A percentile compares a stretch with the other conserved stretches of the same genome.
Conservation (phyloP, 2,329 filamentous ascomycete species). For the Colletotrichum orchidophilum region DNA sequence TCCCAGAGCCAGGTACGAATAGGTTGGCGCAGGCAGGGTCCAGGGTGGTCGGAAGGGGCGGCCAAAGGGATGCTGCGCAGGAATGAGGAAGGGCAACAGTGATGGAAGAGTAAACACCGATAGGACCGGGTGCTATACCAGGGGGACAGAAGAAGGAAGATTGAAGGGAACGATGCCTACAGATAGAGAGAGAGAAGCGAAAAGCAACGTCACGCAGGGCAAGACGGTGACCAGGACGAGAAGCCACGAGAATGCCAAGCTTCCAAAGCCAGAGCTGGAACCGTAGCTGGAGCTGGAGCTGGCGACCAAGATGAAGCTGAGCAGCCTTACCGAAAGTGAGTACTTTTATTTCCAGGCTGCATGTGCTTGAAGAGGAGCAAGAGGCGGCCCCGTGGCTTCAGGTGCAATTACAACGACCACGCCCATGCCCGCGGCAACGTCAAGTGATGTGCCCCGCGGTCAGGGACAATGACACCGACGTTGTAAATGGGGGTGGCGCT, state of each 20-base stretch:
- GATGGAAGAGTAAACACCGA: not conserved
- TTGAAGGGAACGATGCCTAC: not conserved
- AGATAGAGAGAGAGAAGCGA: not conserved
- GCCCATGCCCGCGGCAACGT: not conserved
- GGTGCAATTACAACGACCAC: slow-evolving; percentile 6
- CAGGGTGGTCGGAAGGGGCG: not conserved
- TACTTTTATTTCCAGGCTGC: not conserved
- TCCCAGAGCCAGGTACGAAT: not conserved
- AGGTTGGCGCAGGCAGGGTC: not conserved
- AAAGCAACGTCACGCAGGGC: not conserved
- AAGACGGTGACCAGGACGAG: not conserved
- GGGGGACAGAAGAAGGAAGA: no score
- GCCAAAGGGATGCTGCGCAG: not conserved
- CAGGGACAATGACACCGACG: not conserved
- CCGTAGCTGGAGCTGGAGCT: slow-evolving; percentile 4
- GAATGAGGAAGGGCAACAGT: not conserved
- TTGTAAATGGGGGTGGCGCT: slow-evolving; percentile 19
- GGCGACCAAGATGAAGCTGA: not conserved
- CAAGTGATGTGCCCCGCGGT: not conserved
- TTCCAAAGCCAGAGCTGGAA: not conserved
- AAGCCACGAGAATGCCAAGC: not conserved
- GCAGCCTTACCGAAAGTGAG: not conserved
- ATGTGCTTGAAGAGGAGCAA: not conserved
- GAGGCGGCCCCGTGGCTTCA: slow-evolving; percentile 17
- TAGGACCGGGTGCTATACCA: not conserved